Conservation (phyloP, 139 green algal species). For the Haematococcus lacustris region DNA sequence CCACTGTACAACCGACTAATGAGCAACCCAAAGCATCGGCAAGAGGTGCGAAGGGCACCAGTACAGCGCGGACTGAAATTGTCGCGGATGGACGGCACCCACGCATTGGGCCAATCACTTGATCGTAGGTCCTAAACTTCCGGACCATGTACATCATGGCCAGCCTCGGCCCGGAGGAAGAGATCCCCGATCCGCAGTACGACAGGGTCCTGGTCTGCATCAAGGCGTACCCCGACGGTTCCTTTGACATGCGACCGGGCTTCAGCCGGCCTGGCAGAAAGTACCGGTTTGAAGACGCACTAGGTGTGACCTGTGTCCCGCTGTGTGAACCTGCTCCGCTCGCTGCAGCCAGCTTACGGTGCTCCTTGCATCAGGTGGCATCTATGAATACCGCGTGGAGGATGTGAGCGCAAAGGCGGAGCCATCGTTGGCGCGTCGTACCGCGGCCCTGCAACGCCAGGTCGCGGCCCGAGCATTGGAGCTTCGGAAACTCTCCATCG, state of each 20-base stretch:
- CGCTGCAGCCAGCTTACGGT: no score
- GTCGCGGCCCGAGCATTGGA: background rate
- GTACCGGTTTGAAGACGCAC: constrained; percentile 52
- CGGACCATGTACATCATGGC: constrained; percentile 59
- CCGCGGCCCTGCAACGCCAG: constrained; percentile 17
- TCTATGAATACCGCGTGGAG: constrained; percentile 52
- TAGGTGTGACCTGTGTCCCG: constrained; percentile 19
- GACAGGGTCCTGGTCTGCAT: constrained; percentile 42
- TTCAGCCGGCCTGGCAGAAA: constrained; percentile 33
- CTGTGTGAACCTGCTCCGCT: no score
- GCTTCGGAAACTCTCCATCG: background rate
- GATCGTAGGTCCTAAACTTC: constrained; percentile 53
- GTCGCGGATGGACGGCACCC: no score
- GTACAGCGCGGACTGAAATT: no score
- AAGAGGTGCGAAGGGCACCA: constrained; percentile 18
- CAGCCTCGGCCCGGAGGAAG: constrained; percentile 34
- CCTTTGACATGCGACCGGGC: constrained; percentile 57
- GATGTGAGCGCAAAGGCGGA: constrained; percentile 22
- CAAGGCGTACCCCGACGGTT: constrained; percentile 42
- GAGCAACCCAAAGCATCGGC: constrained; percentile 10
- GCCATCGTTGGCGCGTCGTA: constrained; percentile 24
- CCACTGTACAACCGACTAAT: constrained; percentile 25
- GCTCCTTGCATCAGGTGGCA: constrained; percentile 33
- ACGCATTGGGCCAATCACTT: no score
- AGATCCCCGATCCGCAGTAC: background rate